A percentile compares a stretch with the other conserved stretches of the same genome.
phyloP scores from a whole-genome alignment of 2,329 filamentous ascomycete species.

The Aphanoascus verrucosus region DNA sequence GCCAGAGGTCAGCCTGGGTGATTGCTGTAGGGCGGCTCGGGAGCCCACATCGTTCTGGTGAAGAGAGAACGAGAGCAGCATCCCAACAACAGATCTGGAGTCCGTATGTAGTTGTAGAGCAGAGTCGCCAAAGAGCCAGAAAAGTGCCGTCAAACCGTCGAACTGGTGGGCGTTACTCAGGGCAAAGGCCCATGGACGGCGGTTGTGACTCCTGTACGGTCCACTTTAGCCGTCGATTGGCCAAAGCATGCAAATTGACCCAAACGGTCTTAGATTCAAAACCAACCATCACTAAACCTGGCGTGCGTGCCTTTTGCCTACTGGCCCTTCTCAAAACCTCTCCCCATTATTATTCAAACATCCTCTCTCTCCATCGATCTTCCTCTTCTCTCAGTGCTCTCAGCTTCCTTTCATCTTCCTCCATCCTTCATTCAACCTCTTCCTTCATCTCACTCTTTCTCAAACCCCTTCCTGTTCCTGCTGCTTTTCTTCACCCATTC shows the following conservation, averaged over 20 bases:
- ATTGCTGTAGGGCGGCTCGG: neutral
- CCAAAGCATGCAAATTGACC: conserved; percentile 14
- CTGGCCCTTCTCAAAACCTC: conserved; percentile 14
- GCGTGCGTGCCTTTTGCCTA: conserved; percentile 15
- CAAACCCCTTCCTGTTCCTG: conserved; percentile 1
- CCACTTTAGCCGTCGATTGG: conserved; percentile 6
- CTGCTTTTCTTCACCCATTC: conserved; percentile 3
- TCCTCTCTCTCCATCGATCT: conserved; percentile 4
- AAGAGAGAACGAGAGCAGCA: neutral
- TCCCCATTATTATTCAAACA: conserved; percentile 12
- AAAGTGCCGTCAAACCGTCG: neutral
- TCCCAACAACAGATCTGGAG: neutral
- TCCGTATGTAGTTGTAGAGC: neutral
- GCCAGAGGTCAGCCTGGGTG: neutral
- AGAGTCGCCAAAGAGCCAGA: neutral
- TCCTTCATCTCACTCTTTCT: conserved; percentile 5
- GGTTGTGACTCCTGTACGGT: conserved; percentile 8
- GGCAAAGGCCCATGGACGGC: neutral
- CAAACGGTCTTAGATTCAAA: conserved; percentile 18
- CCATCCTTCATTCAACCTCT: conserved; percentile 19
- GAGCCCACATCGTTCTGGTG: neutral
- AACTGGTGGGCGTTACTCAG: neutral
- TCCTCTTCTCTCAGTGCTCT: conserved; percentile 14
- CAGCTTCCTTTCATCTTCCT: conserved; percentile 17
- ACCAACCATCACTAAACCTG: conserved; percentile 18